Base-by-base conservation (phyloP, 129 eudicot species). In the Flaveria trinervia region DNA sequence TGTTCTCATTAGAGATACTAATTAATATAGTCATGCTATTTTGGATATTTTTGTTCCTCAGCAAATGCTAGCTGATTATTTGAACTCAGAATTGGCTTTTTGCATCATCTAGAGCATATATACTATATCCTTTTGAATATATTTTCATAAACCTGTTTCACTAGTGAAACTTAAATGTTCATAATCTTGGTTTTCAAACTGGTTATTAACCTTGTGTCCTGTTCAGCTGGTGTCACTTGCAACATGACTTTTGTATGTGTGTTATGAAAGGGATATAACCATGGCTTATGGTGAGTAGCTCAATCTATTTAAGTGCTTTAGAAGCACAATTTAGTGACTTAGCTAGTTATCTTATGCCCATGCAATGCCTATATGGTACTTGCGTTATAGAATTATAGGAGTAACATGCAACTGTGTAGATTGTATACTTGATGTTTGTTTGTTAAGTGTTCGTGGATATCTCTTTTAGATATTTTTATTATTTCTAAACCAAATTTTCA, bases 1-100 rank as follows among this genome's bases (percentile, higher is more conserved):
- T 87, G 80, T 80, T 79, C 36, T 74, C 76, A 65, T 76, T 69
- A 72, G 61, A 71, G 68, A 81, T 75, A 68, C 67, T 55, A 72
- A 59, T 54, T 67, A 49, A 61, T 33, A 49, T 75, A 75, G 69
- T 68, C 74, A 55, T 68, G 64, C 46, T 79, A 55, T 55, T 36
- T 44, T 66, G 81, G 76, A 75, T 46, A 68, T 28, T 74, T 50
- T 78, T 78, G 80, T 70, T 16, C 20, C 67, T 60, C 54, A 26
- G 76, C 78, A 79, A 76, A 79, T 79, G 36, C 65, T 66, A 74
- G 71, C 70, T 67, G 75, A 76, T 76, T 18, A 36, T 73, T 60
- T 62, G 73, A 79, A 39, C 72, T 79, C 20, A 17, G 17, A 54
- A 54, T 54, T 54, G 72, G 75, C 57, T 41, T 77, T 74, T 65